Evolutionary conservation across 2,329 filamentous ascomycete species (phyloP), one percentile per base, ranked within the genome.

Genomic region (Aspergillus sp.): DNA sequence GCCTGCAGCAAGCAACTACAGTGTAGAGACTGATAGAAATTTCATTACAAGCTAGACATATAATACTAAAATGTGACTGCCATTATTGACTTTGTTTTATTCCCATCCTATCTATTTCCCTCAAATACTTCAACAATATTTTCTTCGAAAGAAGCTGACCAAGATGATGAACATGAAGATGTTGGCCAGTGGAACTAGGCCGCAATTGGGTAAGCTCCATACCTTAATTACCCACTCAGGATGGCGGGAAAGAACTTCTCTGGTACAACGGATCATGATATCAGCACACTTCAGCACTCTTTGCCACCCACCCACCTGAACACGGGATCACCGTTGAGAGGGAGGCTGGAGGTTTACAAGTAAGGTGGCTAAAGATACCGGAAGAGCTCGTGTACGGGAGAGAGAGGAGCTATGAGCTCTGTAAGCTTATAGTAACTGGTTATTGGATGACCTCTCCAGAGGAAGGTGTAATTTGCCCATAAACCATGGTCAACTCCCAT

Each of bases 181-280:
- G 23, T 23, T 23, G 32, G 6, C 38, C 38, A 25, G 19, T 17
- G 17, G 41, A 23, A 41, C 39, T 47, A 54, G 13, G 44, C 38
- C 53, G 19, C 15, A 36, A 30, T 27, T 19, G 27, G 41, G 27
- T 11, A 32, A 47, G 17, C 41, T 15, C 11, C 32, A 15, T 44
- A 42, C 39, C 50, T 38, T 21, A 36, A 53, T 50, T 49, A 27
- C 47, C 47, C 47, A 50, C 47, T 30, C 47, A 50, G 15, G 25
- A 30, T 5, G 47, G 13, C 47, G 23, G 47, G 47, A 44, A 19
- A 50, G 15, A 17, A 10, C 15, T 17, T 17, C 15, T 21, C 27
- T 50, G 47, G 25, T 50, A 50, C 47, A 30, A 50, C 47, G 25
- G 47, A 55, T 55, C 53, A 55, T 55, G 53, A 55, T 55, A 55